These are phyloP conservation scores for Pseudocercospora cruenta DNA, from an alignment of 2,329 filamentous ascomycete genomes.

Conservation along the genomic window DNA sequence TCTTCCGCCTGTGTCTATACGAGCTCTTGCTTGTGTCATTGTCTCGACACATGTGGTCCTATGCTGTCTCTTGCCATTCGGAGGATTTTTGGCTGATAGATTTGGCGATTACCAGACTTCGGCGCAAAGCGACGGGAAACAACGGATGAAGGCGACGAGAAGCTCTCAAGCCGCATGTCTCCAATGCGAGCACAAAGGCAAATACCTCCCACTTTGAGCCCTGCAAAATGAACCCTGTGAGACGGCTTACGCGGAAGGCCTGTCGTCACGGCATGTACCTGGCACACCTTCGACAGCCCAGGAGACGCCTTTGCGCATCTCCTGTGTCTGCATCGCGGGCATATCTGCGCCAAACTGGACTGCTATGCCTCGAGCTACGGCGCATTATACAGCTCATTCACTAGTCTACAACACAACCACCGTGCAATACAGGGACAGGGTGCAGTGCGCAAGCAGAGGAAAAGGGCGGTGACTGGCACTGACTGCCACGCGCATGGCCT, in stretches of 20 bases:
- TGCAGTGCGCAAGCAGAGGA: conserved; percentile 7
- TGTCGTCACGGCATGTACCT: background rate
- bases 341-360: background rate
- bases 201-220: conserved; percentile 10
- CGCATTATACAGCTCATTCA: background rate
- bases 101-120: background rate
- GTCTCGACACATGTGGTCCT: background rate
- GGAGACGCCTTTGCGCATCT: conserved; percentile 1
- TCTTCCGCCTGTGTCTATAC: background rate
- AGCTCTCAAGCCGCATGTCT: conserved; percentile 1
- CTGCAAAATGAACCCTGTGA: conserved; percentile 10
- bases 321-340: background rate
- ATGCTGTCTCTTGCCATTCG: background rate
- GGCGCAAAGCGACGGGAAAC: background rate
- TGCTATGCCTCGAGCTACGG: background rate
- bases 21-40: background rate
- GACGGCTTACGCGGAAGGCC: background rate
- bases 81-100: background rate
- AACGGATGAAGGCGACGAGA: background rate
- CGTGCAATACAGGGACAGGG: background rate
- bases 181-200: conserved; percentile 7
- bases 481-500: conserved; percentile 18
- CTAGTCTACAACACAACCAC: background rate
- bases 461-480: conserved; percentile 24
- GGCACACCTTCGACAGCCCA: background rate